Base-by-base conservation (phyloP, 139 green algal species). In the Closterium sp. region DNA sequence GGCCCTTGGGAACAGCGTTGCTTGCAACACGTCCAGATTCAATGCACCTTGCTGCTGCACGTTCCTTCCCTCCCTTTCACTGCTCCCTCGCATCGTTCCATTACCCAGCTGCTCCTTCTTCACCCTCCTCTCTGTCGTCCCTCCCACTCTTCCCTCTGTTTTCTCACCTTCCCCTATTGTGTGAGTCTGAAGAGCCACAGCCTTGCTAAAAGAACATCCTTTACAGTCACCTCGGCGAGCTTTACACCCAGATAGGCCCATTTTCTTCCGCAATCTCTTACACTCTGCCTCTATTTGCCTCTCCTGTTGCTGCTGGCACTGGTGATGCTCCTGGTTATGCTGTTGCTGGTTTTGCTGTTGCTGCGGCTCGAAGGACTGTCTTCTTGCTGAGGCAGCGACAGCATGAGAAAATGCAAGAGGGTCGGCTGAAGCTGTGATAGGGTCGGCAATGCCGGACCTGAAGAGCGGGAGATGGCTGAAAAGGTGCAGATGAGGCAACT, bases 21-120 rank as follows among this genome's bases (percentile, higher is more conserved):
- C 85, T 11, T 86, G 17, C 85, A 85, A 22, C 28, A 93, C 85
- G 28, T 24, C 85, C 24, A 93, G 31, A 31, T 90, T 79, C 62
- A 79, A 79, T 79, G 62, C 17, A 79, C 62, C 62, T 79, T 22
- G 62, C 62, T 27, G 62, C 62, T 79, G 62, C 62, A 27, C 2
- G 62, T 13, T 79, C 19, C 62, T 3, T 79, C 62, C 17, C 62
- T 79, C 62, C 62, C 2, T 79, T 7, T 13, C 62, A 24, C 62
- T 79, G 17, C 19, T 79, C 62, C 62, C 62, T 79, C 1, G 17
- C 19, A 24, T 24, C 62, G 17, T 79, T 24, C 62, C 17, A 6
- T 27, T 24, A 79, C 17, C 62, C 62, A 79, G 19, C 62, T 79
- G 62, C 62, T 22, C 19, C 62, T 79, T 13, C 45, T 70, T 79